Conservation (phyloP, 192 early-diverging fungal species). For the Backusella sp. region DNA sequence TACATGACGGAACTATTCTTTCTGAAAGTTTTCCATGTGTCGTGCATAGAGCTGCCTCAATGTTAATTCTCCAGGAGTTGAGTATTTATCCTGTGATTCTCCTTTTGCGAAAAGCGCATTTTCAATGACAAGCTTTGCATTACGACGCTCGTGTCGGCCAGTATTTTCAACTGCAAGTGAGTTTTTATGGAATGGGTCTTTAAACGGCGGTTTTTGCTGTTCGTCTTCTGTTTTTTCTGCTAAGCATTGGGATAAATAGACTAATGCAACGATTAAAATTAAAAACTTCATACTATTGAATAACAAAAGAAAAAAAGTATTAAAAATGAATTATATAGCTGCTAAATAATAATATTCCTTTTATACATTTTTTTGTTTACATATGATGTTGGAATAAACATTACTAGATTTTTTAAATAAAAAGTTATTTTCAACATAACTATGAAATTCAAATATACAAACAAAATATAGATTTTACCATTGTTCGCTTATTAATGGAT, state of each 20-base stretch:
- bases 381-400: background rate
- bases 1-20: background rate
- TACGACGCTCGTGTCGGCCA: background rate
- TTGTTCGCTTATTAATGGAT: background rate
- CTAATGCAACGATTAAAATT: background rate
- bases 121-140: slow-evolving; percentile 1
- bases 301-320: background rate
- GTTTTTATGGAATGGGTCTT: background rate
- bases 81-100: background rate
- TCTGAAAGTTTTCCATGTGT: background rate
- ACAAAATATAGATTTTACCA: background rate
- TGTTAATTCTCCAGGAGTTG: background rate
- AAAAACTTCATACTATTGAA: background rate
- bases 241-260: background rate
- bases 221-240: background rate
- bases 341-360: background rate
- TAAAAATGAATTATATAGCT: background rate
- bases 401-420: background rate
- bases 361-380: background rate
- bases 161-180: background rate
- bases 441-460: background rate
- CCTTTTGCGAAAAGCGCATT: background rate
- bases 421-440: background rate
- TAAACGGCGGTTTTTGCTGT: background rate
- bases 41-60: slow-evolving; percentile 1